These are phyloP conservation scores for Fonsecaea pugnacius DNA, from an alignment of 2,329 filamentous ascomycete species.

Conservation along the genomic window DNA sequence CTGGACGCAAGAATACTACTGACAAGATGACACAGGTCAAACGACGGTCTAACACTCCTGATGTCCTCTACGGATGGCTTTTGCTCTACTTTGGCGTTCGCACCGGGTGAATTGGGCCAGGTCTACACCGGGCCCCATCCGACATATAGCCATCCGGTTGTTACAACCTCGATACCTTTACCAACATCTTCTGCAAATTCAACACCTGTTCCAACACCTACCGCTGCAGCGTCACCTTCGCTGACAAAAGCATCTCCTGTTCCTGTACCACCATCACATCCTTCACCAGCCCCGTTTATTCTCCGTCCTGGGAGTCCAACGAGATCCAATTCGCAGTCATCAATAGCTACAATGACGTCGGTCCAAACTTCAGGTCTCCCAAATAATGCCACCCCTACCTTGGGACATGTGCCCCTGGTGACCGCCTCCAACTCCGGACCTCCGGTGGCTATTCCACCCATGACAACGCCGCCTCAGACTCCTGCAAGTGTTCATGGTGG, in stretches of 20 bases:
- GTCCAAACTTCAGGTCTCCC: conserved; percentile 57
- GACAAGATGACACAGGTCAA: conserved; percentile 62
- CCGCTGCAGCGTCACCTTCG: conserved; percentile 67
- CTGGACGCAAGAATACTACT: conserved; percentile 10
- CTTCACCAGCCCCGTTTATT: conserved; percentile 58
- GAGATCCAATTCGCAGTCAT: conserved; percentile 83
- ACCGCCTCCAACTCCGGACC: conserved; percentile 70
- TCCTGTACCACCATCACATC: conserved; percentile 61
- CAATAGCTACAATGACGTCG: conserved; percentile 67
- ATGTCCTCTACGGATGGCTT: conserved; percentile 99
- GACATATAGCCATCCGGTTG: conserved; percentile 37
- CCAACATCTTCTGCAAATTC: conserved; percentile 53
- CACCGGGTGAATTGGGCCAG: conserved; percentile 80
- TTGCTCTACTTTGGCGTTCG: conserved; percentile 87
- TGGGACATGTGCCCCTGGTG: conserved; percentile 76
- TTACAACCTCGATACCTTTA: conserved; percentile 44
- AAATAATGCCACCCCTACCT: conserved; percentile 78
- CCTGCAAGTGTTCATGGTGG: conserved; percentile 58
- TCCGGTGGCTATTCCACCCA: conserved; percentile 61
- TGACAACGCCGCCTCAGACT: conserved; percentile 90
- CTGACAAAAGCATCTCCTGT: conserved; percentile 61
- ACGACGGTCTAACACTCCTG: conserved; percentile 75
- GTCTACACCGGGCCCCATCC: conserved; percentile 72
- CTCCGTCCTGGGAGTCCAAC: conserved; percentile 75
- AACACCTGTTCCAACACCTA: conserved; percentile 72